Base-by-base conservation (phyloP, 768 basidiomycete species). In the Phylloporus sp. region DNA sequence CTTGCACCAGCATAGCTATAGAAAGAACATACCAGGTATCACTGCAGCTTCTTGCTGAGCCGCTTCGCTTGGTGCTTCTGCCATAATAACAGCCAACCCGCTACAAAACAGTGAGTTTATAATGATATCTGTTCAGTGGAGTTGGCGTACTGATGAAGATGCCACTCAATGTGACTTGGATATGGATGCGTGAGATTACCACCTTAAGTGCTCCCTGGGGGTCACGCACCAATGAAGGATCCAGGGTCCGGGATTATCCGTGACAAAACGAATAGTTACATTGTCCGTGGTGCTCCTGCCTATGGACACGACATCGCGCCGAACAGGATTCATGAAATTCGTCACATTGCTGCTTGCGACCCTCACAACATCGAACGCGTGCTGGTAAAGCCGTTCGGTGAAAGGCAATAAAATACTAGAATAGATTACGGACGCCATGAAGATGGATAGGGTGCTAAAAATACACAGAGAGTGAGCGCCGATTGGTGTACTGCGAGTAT, bases 211-310 rank as follows among this genome's bases (percentile, higher is more conserved):
- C 29, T 15, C 13, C 10, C n/a, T 10, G 13, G 5, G 32, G 5
- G 18, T 18, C 13, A 11, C 50, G 52, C 38, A 62, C 60, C 61
- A 76, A 54, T 76, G 75, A 32, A 75, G 57, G 60, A 76, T 67
- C 76, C 80, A 82, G 9, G 78, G 76, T 11, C 84, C 85, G 4
- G 83, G 75, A 64, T 85, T 85, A 57, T 85, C 79, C 2, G 82
- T 82, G 18, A 66, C 62, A 65, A 82, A 85, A 43, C 82, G 75
- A 43, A 86, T 69, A 5, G 76, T 76, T 18, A 79, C 77, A 61
- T 76, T 63, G 69, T 77, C 62, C 2, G 47, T 52, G 64, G 75
- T 54, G 4, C 47, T 45, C 4, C 35, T 34, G n/a, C 60, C 60
- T 2, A 58, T 35, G 16, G 49, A 55, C 11, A 62, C 60, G 6